Evolutionary conservation across 1,284 basidiomycete species (phyloP).

Genomic region (Waitea zeae): DNA sequence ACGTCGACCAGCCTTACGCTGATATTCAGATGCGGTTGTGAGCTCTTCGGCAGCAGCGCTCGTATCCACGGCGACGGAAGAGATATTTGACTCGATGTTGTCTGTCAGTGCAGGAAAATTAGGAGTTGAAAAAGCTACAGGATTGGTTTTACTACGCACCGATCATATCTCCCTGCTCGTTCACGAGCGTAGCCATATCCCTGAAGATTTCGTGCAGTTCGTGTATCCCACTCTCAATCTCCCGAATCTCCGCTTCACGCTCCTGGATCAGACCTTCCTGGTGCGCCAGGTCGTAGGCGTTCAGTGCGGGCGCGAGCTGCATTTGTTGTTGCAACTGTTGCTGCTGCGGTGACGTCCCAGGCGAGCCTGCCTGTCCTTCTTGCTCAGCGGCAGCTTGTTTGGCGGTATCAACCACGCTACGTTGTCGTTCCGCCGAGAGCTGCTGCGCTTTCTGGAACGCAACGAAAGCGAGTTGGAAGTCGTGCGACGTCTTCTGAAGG

Average conservation of each 20-base stretch:
- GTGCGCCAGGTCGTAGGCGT: constrained; percentile 72
- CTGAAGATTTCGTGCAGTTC: constrained; percentile 96
- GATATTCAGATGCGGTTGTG: constrained; percentile 83
- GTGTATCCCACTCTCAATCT: constrained; percentile 95
- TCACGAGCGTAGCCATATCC: constrained; percentile 87
- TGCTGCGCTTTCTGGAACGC: constrained; percentile 88
- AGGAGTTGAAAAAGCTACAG: background rate
- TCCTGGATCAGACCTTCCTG: constrained; percentile 95
- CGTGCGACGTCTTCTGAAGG: constrained; percentile 83
- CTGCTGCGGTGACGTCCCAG: constrained; percentile 22
- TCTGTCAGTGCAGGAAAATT: constrained; percentile 28
- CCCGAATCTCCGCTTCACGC: constrained; percentile 87
- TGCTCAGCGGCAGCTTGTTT: constrained; percentile 57
- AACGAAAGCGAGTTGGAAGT: constrained; percentile 78
- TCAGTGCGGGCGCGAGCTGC: constrained; percentile 45
- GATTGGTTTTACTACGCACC: constrained; percentile 34
- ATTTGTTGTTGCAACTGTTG: constrained; percentile 59
- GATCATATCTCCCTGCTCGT: constrained; percentile 89
- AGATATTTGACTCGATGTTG: constrained; percentile 93
- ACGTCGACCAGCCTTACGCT: constrained; percentile 82
- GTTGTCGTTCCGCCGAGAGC: constrained; percentile 73
- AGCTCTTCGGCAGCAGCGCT: constrained; percentile 78
- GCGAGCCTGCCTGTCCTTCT: constrained; percentile 6
- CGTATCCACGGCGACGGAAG: constrained; percentile 74
- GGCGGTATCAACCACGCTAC: constrained; percentile 69